A percentile compares a stretch with the other conserved stretches of the same genome.
Conservation (phyloP, 768 basidiomycete species). For the Leccinum sublutescens region DNA sequence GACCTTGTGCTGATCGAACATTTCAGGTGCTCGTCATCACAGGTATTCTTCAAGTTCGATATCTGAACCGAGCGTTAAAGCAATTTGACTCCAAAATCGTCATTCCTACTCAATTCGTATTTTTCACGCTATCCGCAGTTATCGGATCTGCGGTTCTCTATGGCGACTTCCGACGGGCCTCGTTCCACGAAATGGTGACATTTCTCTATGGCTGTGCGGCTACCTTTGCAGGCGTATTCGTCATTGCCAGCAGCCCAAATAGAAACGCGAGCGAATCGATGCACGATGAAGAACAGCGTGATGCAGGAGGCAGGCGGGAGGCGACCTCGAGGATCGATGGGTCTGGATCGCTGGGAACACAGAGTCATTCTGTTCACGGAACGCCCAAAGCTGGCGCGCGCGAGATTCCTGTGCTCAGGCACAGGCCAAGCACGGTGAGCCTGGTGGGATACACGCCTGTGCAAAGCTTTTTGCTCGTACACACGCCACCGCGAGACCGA, state of each 20-base stretch:
- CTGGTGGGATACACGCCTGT: slow-evolving; percentile 73
- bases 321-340: slow-evolving; percentile 29
- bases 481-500: slow-evolving; percentile 59
- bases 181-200: slow-evolving; percentile 78
- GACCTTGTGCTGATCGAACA: slow-evolving; percentile 8
- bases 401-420: slow-evolving; percentile 47
- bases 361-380: slow-evolving; percentile 43
- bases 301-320: slow-evolving; percentile 30
- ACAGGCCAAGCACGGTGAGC: slow-evolving; percentile 55
- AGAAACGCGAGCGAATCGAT: slow-evolving; percentile 27
- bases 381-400: slow-evolving; percentile 42
- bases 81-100: slow-evolving; percentile 94
- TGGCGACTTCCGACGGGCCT: slow-evolving; percentile 83
- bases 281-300: slow-evolving; percentile 32
- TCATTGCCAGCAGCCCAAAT: slow-evolving; percentile 69
- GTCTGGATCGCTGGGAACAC: slow-evolving; percentile 24
- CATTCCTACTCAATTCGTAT: slow-evolving; percentile 92
- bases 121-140: slow-evolving; percentile 92
- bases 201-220: slow-evolving; percentile 86
- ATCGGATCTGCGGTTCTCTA: slow-evolving; percentile 92
- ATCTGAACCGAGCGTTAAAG: slow-evolving; percentile 86
- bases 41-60: slow-evolving; percentile 81
- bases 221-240: slow-evolving; percentile 88
- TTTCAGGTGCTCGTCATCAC: slow-evolving; percentile 65
- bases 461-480: slow-evolving; percentile 67